phyloP scores from a whole-genome alignment of 1,139 yeast genomes.

The Hansenula anomala region DNA sequence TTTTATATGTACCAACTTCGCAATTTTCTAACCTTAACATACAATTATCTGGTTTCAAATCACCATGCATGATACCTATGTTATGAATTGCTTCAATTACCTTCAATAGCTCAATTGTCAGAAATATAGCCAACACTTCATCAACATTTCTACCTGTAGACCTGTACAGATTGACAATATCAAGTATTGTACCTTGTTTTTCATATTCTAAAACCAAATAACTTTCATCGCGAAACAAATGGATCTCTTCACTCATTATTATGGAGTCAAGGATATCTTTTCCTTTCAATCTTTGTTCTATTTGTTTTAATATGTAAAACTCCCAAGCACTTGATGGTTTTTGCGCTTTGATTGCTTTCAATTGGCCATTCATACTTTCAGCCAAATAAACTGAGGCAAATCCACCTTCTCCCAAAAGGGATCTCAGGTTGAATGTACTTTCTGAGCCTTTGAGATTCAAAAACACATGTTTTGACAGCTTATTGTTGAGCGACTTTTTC shows the following conservation, averaged over 20 bases:
- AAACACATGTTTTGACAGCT: constrained; percentile 21
- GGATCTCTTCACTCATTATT: constrained; percentile 48
- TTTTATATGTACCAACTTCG: constrained; percentile 25
- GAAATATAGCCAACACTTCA: constrained; percentile 59
- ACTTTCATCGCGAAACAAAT: constrained; percentile 66
- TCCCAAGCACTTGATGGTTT: constrained; percentile 78
- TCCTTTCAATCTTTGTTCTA: constrained; percentile 36
- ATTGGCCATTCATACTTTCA: constrained; percentile 54
- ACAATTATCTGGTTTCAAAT: constrained; percentile 81
- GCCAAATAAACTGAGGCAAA: constrained; percentile 75
- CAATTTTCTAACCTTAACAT: constrained; percentile 58
- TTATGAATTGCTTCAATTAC: constrained; percentile 60
- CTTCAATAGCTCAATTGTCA: constrained; percentile 59
- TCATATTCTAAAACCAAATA: constrained; percentile 66
- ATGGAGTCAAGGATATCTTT: constrained; percentile 33
- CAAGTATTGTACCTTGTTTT: constrained; percentile 71
- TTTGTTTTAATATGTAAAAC: constrained; percentile 60
- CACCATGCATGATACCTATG: constrained; percentile 75
- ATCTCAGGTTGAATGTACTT: constrained; percentile 51
- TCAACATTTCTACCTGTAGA: constrained; percentile 34
- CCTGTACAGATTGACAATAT: constrained; percentile 53
- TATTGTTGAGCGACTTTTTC: constrained; percentile 29
- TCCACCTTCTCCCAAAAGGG: constrained; percentile 75
- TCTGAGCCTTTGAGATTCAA: constrained; percentile 40
- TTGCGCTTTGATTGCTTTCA: constrained; percentile 71